phyloP scores from a whole-genome alignment of 345 rosid species.

The thale cress (Arabidopsis thaliana) region DNA sequence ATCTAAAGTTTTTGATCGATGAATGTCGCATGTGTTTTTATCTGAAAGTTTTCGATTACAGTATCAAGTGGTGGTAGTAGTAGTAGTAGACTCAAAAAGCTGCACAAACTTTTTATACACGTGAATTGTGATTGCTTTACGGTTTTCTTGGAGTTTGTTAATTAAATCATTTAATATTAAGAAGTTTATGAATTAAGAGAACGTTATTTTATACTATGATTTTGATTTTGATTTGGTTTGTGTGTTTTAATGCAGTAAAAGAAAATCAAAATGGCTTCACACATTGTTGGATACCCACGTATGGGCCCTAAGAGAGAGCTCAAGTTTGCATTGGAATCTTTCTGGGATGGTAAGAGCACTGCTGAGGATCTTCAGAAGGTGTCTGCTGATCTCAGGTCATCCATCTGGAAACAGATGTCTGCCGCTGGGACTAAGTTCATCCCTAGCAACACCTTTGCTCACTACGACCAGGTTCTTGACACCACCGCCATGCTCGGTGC shows the following conservation, averaged over 20 bases:
- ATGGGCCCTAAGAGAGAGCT: constrained; percentile 99
- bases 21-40: constrained; percentile 21
- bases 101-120: constrained; percentile 14
- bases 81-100: constrained; percentile 21
- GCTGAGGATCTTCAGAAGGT: constrained; percentile 93
- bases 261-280: constrained; percentile 73
- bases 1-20: not conserved
- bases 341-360: constrained; percentile 98
- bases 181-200: too few relatives aligned
- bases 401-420: constrained; percentile 98
- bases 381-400: constrained; percentile 81
- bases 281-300: constrained; percentile 99
- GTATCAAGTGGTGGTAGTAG: not conserved
- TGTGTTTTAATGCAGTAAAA: constrained; percentile 35
- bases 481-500: constrained; percentile 98
- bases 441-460: constrained; percentile 95
- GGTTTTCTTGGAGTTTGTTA: constrained; percentile 21
- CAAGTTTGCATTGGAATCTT: constrained; percentile 96
- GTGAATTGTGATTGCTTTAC: constrained; percentile 30
- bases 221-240: not conserved
- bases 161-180: not conserved
- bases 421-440: constrained; percentile 84
- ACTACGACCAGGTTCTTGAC: constrained; percentile 94
- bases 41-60: constrained; percentile 15
- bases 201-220: too few relatives aligned